phyloP scores from a whole-genome alignment of 495 filamentous ascomycete genomes.

The Penicillium silybi region DNA sequence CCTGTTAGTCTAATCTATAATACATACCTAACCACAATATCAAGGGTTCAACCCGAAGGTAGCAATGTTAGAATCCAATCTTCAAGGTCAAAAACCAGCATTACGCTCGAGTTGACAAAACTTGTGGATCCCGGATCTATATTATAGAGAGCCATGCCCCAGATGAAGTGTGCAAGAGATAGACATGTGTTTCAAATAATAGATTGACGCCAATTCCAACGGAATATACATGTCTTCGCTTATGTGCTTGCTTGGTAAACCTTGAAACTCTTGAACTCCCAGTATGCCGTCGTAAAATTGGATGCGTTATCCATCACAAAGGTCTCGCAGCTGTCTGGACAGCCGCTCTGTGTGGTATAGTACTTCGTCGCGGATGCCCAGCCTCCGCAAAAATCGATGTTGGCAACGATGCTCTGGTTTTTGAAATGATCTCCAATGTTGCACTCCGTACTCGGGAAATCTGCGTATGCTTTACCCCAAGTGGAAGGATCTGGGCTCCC shows the following conservation, averaged over 20 bases:
- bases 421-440: constrained; percentile 30
- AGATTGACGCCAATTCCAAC: too few species aligned
- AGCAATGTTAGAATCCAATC: too few species aligned
- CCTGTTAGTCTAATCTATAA: too few species aligned
- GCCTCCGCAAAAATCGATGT: constrained; percentile 34
- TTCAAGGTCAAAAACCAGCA: too few species aligned
- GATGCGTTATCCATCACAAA: constrained; percentile 20
- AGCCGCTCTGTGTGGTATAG: constrained; percentile 17
- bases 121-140: too few species aligned
- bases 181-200: too few species aligned
- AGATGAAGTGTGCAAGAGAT: too few species aligned
- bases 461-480: constrained; percentile 30
- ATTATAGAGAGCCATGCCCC: too few species aligned
- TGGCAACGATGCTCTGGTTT: constrained; percentile 34
- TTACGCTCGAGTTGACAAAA: too few species aligned
- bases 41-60: too few species aligned
- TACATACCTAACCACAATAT: too few species aligned
- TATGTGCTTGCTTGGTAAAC: constrained; percentile 17
- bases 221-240: too few species aligned
- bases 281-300: constrained; percentile 27
- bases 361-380: constrained; percentile 18
- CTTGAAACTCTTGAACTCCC: constrained; percentile 37
- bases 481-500: constrained; percentile 30
- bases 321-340: constrained; percentile 24
- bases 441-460: constrained; percentile 36